Percentiles rank a stretch among this genome's conserved stretches.
These are phyloP conservation scores for Setomelanomma holmii DNA, from an alignment of 2,329 filamentous ascomycete species.

Conservation along the genomic window DNA sequence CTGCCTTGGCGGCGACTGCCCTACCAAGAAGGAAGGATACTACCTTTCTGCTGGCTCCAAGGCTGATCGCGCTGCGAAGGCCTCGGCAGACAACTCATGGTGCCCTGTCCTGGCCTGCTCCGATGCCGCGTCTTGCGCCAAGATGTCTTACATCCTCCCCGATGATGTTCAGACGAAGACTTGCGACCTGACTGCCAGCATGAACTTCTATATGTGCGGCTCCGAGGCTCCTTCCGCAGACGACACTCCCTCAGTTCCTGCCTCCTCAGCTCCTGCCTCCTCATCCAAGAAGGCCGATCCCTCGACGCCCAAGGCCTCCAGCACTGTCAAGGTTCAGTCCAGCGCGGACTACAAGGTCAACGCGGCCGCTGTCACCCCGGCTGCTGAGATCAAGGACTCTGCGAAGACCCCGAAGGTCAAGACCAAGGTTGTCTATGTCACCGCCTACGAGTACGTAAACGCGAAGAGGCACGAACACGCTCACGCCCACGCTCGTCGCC, in stretches of 20 bases:
- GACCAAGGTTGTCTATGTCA: constrained; percentile 44
- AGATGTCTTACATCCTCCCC: constrained; percentile 40
- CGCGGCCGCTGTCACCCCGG: constrained; percentile 34
- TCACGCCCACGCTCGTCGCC: constrained; percentile 37
- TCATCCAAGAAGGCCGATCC: constrained; percentile 4
- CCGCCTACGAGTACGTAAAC: constrained; percentile 39
- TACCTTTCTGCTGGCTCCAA: constrained; percentile 37
- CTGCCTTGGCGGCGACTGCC: constrained; percentile 42
- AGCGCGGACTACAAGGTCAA: constrained; percentile 21
- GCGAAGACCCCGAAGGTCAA: constrained; percentile 19
- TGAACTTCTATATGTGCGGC: constrained; percentile 47
- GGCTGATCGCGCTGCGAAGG: constrained; percentile 16
- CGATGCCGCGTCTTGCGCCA: constrained; percentile 30
- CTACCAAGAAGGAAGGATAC: constrained; percentile 43
- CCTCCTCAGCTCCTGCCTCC: constrained; percentile 11
- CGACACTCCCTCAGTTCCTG: constrained; percentile 5
- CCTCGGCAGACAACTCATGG: constrained; percentile 32
- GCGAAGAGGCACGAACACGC: constrained; percentile 45
- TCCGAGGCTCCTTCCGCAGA: constrained; percentile 32
- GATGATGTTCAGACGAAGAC: constrained; percentile 44
- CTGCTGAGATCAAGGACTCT: constrained; percentile 15
- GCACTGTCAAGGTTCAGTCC: constrained; percentile 14
- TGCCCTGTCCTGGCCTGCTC: constrained; percentile 41
- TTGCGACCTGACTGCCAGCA: constrained; percentile 33
- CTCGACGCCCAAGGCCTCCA: constrained; percentile 10